Conservation (phyloP, 768 basidiomycete genomes). For the Suillus subluteus region DNA sequence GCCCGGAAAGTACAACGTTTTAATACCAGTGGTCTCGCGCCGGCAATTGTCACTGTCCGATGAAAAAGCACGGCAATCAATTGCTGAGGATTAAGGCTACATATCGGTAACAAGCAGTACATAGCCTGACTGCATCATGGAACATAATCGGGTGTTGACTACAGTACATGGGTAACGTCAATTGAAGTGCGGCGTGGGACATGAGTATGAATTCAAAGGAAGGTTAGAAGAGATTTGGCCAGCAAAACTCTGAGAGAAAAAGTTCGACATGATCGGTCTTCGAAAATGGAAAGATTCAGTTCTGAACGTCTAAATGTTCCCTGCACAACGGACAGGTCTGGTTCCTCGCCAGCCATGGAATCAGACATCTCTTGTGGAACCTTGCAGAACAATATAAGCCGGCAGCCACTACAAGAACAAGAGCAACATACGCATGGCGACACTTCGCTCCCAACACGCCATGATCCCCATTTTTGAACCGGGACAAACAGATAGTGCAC, state of each 20-base stretch:
- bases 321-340: constrained; percentile 71
- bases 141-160: constrained; percentile 1
- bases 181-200: neutral
- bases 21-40: neutral
- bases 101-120: constrained; percentile 8
- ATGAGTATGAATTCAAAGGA: constrained; percentile 9
- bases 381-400: constrained; percentile 26
- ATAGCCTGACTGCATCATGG: constrained; percentile 2
- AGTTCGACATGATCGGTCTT: constrained; percentile 3
- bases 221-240: constrained; percentile 5
- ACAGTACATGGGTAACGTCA: constrained; percentile 3
- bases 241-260: constrained; percentile 6
- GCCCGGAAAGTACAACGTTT: neutral
- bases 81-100: constrained; percentile 6
- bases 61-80: neutral
- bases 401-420: constrained; percentile 2
- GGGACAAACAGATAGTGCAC: constrained; percentile 74
- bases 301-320: constrained; percentile 41
- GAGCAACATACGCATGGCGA: constrained; percentile 52
- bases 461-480: constrained; percentile 62
- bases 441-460: constrained; percentile 62
- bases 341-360: constrained; percentile 61
- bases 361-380: constrained; percentile 68
- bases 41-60: neutral
- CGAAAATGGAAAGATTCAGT: constrained; percentile 12